Conservation (phyloP, 208 protist genomes). For the Trypanosoma platydactyli region DNA sequence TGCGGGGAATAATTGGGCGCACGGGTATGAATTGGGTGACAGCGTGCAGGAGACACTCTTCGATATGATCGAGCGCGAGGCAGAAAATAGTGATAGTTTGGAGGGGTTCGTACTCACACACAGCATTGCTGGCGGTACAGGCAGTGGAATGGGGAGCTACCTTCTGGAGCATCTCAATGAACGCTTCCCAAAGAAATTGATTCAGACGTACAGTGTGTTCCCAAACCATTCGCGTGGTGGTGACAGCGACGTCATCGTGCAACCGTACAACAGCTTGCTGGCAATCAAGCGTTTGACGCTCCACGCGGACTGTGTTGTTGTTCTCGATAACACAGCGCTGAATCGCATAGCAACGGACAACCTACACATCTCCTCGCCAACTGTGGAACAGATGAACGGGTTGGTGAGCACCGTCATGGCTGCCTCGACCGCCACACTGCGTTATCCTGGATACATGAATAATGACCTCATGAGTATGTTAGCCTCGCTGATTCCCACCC, state of each 20-base stretch:
- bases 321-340: conserved; percentile 99
- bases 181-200: conserved; percentile 97
- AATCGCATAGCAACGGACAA: conserved; percentile 97
- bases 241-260: conserved; percentile 97
- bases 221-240: conserved; percentile 84
- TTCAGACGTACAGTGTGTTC: conserved; percentile 99
- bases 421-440: conserved; percentile 97
- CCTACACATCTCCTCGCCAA: conserved; percentile 94
- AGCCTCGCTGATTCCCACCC: conserved; percentile 98
- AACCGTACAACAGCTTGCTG: conserved; percentile 99
- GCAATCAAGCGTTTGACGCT: conserved; percentile 98
- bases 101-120: conserved; percentile 99
- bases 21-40: conserved; percentile 93
- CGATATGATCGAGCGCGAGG: conserved; percentile 99
- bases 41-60: conserved; percentile 93
- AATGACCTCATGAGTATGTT: conserved; percentile 97
- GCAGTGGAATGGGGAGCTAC: conserved; percentile 99
- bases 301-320: conserved; percentile 97
- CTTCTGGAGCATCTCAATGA: conserved; percentile 99
- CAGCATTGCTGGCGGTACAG: conserved; percentile 99
- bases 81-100: conserved; percentile 98
- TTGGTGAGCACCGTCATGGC: conserved; percentile 99
- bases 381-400: conserved; percentile 97
- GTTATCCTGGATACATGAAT: conserved; percentile 99
- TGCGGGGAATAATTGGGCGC: conserved; percentile 99